Evolutionary conservation across 306 rosid genomes (phyloP).

Genomic region (Quercus aquifolioides): DNA sequence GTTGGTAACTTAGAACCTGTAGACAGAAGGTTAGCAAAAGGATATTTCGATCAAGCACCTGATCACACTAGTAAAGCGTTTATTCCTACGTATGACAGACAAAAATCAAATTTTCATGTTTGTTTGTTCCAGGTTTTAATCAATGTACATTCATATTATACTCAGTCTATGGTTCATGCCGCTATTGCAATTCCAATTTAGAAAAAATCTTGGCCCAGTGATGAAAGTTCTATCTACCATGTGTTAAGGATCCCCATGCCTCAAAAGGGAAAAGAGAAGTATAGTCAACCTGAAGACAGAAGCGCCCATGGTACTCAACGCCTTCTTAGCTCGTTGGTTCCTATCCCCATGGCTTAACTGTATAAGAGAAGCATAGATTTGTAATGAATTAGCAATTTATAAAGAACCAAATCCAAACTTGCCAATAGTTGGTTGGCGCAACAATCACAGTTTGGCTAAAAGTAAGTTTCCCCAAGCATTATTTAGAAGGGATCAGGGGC

Average conservation of each 20-base stretch:
- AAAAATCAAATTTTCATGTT: too few species aligned
- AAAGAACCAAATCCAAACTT: conserved; percentile 1
- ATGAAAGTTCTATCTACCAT: not conserved
- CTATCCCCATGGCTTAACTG: conserved; percentile 81
- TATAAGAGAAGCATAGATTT: conserved; percentile 18
- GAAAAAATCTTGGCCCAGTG: conserved; percentile 4
- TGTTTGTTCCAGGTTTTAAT: too few species aligned
- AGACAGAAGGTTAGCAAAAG: not conserved
- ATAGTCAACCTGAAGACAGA: conserved; percentile 87
- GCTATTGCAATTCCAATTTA: not conserved
- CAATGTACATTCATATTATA: not conserved
- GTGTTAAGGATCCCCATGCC: conserved; percentile 8
- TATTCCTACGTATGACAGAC: not conserved
- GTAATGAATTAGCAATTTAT: conserved; percentile 10
- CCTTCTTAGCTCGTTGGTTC: conserved; percentile 69
- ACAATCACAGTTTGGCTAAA: not conserved
- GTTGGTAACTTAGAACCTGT: not conserved
- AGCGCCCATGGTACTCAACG: conserved; percentile 90
- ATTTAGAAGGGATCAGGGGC: not conserved
- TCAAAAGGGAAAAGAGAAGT: conserved; percentile 11
- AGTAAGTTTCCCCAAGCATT: not conserved
- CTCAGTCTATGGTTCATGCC: not conserved
- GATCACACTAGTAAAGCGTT: not conserved
- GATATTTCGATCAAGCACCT: not conserved
- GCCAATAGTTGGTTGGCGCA: not conserved